Percentiles rank a stretch among this genome's conserved stretches.
phyloP scores from a whole-genome alignment of 2,329 filamentous ascomycete genomes.

The Didymella segeticola region DNA sequence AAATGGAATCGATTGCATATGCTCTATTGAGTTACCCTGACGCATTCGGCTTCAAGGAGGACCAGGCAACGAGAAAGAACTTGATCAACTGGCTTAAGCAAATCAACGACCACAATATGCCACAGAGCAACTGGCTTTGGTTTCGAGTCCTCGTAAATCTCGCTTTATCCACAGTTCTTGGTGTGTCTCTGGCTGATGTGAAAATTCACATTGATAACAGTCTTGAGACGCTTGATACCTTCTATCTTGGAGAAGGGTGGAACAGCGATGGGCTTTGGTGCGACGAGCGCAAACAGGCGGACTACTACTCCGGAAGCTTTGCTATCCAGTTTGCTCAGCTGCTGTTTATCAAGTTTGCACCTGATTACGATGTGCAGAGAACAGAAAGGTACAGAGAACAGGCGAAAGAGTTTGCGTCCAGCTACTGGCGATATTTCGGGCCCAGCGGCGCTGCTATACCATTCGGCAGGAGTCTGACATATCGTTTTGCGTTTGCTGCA shows the following conservation, averaged over 20 bases:
- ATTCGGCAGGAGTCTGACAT: constrained; percentile 57
- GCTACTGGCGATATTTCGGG: constrained; percentile 58
- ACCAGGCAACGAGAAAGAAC: constrained; percentile 35
- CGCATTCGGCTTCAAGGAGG: constrained; percentile 35
- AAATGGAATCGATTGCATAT: constrained; percentile 56
- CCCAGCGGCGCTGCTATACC: constrained; percentile 54
- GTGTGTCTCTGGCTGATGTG: constrained; percentile 42
- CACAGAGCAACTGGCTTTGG: constrained; percentile 58
- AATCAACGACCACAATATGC: constrained; percentile 53
- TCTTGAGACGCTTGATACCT: constrained; percentile 50
- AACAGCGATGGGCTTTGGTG: constrained; percentile 55
- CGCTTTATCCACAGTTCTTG: constrained; percentile 49
- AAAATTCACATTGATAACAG: constrained; percentile 47
- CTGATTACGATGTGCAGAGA: constrained; percentile 48
- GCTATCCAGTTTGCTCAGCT: constrained; percentile 59
- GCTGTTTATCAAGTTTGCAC: constrained; percentile 51
- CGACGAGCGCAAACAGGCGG: constrained; percentile 48
- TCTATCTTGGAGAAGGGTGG: constrained; percentile 55
- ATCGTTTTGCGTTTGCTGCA: constrained; percentile 55
- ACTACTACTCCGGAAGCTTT: constrained; percentile 61
- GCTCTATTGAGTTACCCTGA: constrained; percentile 51
- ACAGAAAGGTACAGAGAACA: constrained; percentile 44
- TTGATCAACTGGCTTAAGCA: constrained; percentile 49
- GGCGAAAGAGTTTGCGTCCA: constrained; percentile 50
- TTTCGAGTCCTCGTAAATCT: constrained; percentile 58